Evolutionary conservation across 2,329 filamentous ascomycete genomes (phyloP).

Genomic region (Aspergillus melleus): DNA sequence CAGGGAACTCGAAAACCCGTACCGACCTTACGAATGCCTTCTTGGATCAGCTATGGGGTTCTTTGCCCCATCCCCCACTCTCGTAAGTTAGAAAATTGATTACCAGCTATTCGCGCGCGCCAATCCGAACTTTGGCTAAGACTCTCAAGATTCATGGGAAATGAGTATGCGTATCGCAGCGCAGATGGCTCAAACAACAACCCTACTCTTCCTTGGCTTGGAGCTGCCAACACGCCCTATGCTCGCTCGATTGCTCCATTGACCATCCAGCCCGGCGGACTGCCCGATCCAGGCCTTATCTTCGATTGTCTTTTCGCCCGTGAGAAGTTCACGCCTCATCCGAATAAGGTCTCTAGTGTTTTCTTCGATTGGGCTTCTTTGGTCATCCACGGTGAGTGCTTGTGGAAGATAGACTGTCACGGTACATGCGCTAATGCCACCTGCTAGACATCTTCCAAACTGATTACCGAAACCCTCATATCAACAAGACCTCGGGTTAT

Average conservation of each 20-base stretch:
- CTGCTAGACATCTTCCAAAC: constrained; percentile 67
- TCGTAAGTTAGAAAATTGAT: constrained; percentile 48
- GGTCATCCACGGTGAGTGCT: constrained; percentile 63
- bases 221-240: constrained; percentile 67
- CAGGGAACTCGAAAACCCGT: constrained; percentile 61
- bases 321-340: constrained; percentile 52
- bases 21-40: constrained; percentile 66
- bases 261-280: constrained; percentile 59
- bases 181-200: constrained; percentile 75
- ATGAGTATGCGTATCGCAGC: constrained; percentile 64
- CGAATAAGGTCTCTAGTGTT: constrained; percentile 71
- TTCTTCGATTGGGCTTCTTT: constrained; percentile 73
- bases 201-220: constrained; percentile 63
- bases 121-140: constrained; percentile 12
- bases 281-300: constrained; percentile 63
- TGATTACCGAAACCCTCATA: constrained; percentile 59
- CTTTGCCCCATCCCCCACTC: constrained; percentile 70
- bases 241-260: constrained; percentile 63
- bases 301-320: constrained; percentile 48
- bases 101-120: not conserved
- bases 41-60: constrained; percentile 69
- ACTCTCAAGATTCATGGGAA: constrained; percentile 41
- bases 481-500: constrained; percentile 69
- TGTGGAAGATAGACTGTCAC: too few species aligned
- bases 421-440: not conserved